These are phyloP conservation scores for Annulohypoxylon moriforme DNA, from an alignment of 495 filamentous ascomycete species.

Conservation along the genomic window DNA sequence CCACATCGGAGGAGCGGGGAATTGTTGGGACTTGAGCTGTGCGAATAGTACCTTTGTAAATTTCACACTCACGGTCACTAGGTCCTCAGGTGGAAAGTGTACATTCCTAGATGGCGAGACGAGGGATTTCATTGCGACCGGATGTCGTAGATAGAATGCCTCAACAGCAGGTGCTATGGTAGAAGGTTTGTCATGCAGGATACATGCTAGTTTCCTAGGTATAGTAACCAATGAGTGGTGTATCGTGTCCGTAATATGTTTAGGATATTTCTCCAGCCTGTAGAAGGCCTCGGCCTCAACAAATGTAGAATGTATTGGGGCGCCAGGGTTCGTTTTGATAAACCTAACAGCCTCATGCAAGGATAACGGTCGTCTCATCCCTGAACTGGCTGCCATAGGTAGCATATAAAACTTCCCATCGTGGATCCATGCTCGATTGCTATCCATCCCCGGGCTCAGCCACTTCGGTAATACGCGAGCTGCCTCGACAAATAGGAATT, in stretches of 20 bases:
- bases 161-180: slow-evolving; percentile 86
- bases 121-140: slow-evolving; percentile 77
- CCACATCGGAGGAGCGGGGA: slow-evolving; percentile 75
- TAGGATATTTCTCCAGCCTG: slow-evolving; percentile 83
- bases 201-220: slow-evolving; percentile 83
- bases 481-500: slow-evolving; percentile 95
- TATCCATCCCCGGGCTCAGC: slow-evolving; percentile 91
- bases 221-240: slow-evolving; percentile 78
- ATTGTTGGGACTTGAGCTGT: slow-evolving; percentile 91
- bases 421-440: slow-evolving; percentile 87
- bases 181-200: slow-evolving; percentile 77
- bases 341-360: slow-evolving; percentile 69
- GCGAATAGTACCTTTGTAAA: slow-evolving; percentile 93
- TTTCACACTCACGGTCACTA: slow-evolving; percentile 78
- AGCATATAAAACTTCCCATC: slow-evolving; percentile 78
- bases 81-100: slow-evolving; percentile 77
- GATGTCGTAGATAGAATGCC: slow-evolving; percentile 92
- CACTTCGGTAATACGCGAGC: slow-evolving; percentile 87
- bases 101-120: slow-evolving; percentile 56
- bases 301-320: slow-evolving; percentile 71
- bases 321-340: slow-evolving; percentile 62
- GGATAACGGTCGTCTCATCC: slow-evolving; percentile 61
- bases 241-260: slow-evolving; percentile 72
- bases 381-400: slow-evolving; percentile 56
- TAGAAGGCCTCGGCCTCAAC: slow-evolving; percentile 93